Base-by-base conservation (phyloP, 2,329 filamentous ascomycete species). In the Neocucurbitaria cava region DNA sequence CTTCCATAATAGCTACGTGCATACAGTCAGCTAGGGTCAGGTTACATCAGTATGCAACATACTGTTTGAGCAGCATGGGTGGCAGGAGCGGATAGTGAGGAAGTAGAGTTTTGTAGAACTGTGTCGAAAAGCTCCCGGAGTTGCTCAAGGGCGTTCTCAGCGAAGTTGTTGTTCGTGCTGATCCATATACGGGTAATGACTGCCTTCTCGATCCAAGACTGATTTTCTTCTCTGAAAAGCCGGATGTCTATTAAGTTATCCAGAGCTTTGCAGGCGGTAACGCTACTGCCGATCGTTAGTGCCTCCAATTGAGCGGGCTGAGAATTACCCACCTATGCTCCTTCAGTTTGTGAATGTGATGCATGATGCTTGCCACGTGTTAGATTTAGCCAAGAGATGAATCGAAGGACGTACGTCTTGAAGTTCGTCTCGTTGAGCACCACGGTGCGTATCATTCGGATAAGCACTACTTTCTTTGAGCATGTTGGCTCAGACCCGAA, bases 1-100 rank as follows among this genome's bases (percentile, higher is more conserved):
- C 74, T 92, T 95, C 92, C 92, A 97, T 3, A 96, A 77, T 3
- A 96, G 74, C 89, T 94, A 52, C 20, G 13, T 26, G 7, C 21
- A 26, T 10, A 24, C 11, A 40, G 21, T 23, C 13, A 33, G 36
- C n/a, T 23, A 5, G 9, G 8, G 6, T 15, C 6, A 10, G 21
- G 23, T 17, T 1, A 15, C 10, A 5, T 17, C 15, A 3, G 5
- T 5, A 6, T 17, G 24, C 6, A 15, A 73, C 83, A 63, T 69
- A 89, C 87, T 30, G 86, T 89, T 62, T 91, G 88, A 6, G 85
- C 84, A 30, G 88, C 87, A 58, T 87, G 85, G 11, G 89, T 86
- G 5, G 87, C 86, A 58, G 85, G 82, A 4, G 84, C 74, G 20
- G 83, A 79, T 4, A 96, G 70, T 0, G 81, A 70, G 1, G 76